Evolutionary conservation across 306 rosid genomes (phyloP).

Genomic region (Adenanthera pavonina): DNA sequence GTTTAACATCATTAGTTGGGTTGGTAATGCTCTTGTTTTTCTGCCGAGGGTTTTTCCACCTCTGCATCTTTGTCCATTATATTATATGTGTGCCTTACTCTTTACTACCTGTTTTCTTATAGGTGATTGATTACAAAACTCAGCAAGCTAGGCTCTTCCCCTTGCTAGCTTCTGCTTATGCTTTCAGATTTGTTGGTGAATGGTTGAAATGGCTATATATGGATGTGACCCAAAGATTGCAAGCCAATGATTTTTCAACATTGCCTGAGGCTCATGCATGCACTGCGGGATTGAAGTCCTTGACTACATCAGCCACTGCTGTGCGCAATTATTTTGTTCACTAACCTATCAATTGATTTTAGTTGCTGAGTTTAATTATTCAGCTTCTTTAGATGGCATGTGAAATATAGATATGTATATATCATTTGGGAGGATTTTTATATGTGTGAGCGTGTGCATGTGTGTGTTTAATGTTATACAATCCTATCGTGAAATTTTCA

Average conservation of each 20-base stretch:
- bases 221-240: slow-evolving; percentile 85
- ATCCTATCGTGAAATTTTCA: neutral
- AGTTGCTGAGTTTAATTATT: slow-evolving; percentile 15
- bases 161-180: slow-evolving; percentile 97
- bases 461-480: neutral
- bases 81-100: slow-evolving; percentile 19
- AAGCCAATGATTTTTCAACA: slow-evolving; percentile 80
- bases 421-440: neutral
- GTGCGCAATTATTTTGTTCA: slow-evolving; percentile 54
- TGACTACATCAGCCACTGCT: slow-evolving; percentile 92
- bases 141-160: slow-evolving; percentile 97
- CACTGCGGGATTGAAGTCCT: slow-evolving; percentile 95
- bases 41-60: neutral
- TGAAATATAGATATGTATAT: slow-evolving; percentile 13
- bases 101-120: slow-evolving; percentile 37
- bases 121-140: slow-evolving; percentile 98
- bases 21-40: neutral
- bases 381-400: slow-evolving; percentile 20
- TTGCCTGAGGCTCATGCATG: slow-evolving; percentile 99
- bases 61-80: neutral
- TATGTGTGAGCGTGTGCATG: neutral
- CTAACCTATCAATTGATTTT: slow-evolving; percentile 10
- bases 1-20: neutral
- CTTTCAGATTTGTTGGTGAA: slow-evolving; percentile 93
- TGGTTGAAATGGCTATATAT: slow-evolving; percentile 92